Evolutionary conservation across 805 yeast species (phyloP).

Genomic region (Schwanniomyces sp.): DNA sequence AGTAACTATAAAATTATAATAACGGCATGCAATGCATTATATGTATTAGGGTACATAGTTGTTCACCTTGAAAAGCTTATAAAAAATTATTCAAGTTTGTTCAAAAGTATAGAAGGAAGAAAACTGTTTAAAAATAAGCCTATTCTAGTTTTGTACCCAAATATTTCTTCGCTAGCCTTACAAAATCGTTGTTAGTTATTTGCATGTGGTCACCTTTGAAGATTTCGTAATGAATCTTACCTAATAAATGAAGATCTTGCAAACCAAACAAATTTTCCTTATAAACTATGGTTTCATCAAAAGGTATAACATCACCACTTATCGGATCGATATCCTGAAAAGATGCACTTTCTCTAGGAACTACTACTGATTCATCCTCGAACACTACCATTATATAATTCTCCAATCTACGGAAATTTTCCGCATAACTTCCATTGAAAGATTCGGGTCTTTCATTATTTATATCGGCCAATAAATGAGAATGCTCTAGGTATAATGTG

Average conservation of each 20-base stretch:
- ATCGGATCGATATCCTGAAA: conserved; percentile 53
- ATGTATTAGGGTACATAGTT: no score
- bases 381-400: conserved; percentile 62
- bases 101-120: no score
- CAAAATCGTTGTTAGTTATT: conserved; percentile 53
- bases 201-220: conserved; percentile 67
- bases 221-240: conserved; percentile 46
- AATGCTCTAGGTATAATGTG: conserved; percentile 53
- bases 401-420: conserved; percentile 45
- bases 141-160: no score
- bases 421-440: conserved; percentile 39
- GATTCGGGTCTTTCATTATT: conserved; percentile 55
- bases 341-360: conserved; percentile 73
- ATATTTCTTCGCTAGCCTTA: conserved; percentile 42
- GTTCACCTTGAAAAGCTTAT: no score
- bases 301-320: conserved; percentile 43
- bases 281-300: conserved; percentile 51
- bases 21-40: no score
- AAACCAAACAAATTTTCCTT: conserved; percentile 62
- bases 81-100: no score
- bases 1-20: no score
- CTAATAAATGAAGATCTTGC: conserved; percentile 41
- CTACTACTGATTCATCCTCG: conserved; percentile 61
- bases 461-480: conserved; percentile 60
- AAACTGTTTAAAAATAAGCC: no score